phyloP scores from a whole-genome alignment of 768 basidiomycete genomes.

The Tricholoma matsutake region DNA sequence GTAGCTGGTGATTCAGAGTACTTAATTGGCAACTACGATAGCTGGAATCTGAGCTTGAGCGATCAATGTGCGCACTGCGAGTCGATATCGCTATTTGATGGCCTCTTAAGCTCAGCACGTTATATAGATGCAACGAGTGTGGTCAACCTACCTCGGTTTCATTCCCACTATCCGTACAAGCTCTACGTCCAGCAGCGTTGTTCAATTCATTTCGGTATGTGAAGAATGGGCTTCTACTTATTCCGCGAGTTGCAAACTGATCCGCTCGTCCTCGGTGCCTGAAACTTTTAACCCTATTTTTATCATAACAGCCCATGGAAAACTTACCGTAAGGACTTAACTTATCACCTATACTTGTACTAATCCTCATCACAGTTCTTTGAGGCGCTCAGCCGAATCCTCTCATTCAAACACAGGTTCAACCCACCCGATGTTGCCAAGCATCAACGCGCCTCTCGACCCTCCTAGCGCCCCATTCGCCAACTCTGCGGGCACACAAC shows the following conservation, averaged over 20 bases:
- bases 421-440: constrained; percentile 17
- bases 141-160: background rate
- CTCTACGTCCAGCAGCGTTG: background rate
- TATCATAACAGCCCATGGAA: background rate
- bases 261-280: background rate
- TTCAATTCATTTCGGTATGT: background rate
- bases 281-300: background rate
- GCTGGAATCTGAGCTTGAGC: too few species aligned
- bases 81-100: too few species aligned
- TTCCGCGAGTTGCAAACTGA: background rate
- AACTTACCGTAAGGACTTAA: background rate
- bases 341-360: too few species aligned
- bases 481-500: constrained; percentile 6
- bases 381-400: constrained; percentile 20
- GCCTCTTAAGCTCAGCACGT: background rate
- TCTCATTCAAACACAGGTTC: constrained; percentile 19
- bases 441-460: constrained; percentile 14
- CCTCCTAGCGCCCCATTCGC: constrained; percentile 15
- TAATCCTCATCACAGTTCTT: constrained; percentile 8
- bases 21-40: too few species aligned
- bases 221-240: background rate
- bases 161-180: background rate
- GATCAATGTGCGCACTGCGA: too few species aligned
- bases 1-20: too few species aligned
- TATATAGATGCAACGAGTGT: background rate